Evolutionary conservation across 139 green algal genomes (phyloP).

Genomic region (Coccomyxa sp.): DNA sequence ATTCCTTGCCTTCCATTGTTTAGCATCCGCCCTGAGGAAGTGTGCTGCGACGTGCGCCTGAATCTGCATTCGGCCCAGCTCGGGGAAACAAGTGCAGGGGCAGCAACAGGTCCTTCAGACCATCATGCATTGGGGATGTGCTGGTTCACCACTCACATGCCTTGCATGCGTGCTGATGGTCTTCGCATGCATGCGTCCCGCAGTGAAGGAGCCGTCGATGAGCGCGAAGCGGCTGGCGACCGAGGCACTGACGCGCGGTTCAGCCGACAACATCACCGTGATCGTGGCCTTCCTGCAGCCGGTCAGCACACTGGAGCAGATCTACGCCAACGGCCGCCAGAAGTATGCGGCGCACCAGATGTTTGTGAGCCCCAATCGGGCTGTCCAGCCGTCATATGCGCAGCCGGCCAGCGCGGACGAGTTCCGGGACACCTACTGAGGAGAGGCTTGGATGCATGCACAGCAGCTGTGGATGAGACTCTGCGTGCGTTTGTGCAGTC

Average conservation of each 20-base stretch:
- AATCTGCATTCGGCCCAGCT: too few species aligned
- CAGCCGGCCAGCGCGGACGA: neutral
- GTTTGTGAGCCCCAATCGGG: neutral
- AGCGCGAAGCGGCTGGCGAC: conserved; percentile 58
- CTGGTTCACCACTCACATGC: too few species aligned
- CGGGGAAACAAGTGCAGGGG: too few species aligned
- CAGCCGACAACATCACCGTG: conserved; percentile 76
- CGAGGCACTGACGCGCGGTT: conserved; percentile 71
- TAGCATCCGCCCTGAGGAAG: too few species aligned
- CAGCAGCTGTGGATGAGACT: too few species aligned
- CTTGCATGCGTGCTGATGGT: too few species aligned
- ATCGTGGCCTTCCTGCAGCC: conserved; percentile 72
- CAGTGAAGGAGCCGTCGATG: conserved; percentile 72
- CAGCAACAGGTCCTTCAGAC: too few species aligned
- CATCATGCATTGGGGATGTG: too few species aligned
- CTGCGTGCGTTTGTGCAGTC: too few species aligned
- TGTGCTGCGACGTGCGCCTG: too few species aligned
- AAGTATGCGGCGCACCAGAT: neutral
- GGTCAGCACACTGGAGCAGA: conserved; percentile 50
- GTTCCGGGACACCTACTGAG: conserved; percentile 2
- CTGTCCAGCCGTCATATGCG: neutral
- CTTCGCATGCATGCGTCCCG: neutral
- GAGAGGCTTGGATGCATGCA: too few species aligned
- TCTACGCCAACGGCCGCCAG: conserved; percentile 29
- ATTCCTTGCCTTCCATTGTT: too few species aligned